These are phyloP conservation scores for Papiliotrema laurentii DNA, from an alignment of 1,284 basidiomycete species.

Conservation along the genomic window DNA sequence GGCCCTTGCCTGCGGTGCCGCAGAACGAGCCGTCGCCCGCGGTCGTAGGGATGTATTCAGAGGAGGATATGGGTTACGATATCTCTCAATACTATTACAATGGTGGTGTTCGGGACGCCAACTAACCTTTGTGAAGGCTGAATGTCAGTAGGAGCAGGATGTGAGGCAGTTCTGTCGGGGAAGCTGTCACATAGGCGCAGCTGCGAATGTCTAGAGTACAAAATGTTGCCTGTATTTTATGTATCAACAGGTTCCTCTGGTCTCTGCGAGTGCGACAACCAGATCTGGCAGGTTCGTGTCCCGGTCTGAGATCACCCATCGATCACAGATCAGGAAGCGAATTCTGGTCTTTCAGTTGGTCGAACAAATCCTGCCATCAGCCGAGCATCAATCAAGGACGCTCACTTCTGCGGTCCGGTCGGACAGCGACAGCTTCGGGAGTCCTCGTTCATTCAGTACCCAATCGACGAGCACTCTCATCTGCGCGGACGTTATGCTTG, in stretches of 20 bases:
- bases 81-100: too few relatives aligned
- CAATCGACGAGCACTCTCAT: constrained; percentile 42
- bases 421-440: constrained; percentile 13
- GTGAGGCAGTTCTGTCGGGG: too few relatives aligned
- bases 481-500: constrained; percentile 37
- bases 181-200: too few relatives aligned
- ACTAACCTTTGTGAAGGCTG: too few relatives aligned
- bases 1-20: not conserved
- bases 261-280: too few relatives aligned
- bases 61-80: not conserved
- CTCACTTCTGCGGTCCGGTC: constrained; percentile 29
- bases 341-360: constrained; percentile 33
- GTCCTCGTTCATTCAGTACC: constrained; percentile 23
- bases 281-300: too few relatives aligned
- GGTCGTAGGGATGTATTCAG: not conserved
- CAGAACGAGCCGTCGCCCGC: not conserved
- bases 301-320: too few relatives aligned
- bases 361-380: constrained; percentile 31
- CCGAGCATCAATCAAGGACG: not conserved
- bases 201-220: too few relatives aligned
- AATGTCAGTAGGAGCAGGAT: too few relatives aligned
- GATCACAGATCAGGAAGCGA: not conserved
- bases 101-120: too few relatives aligned
- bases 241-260: too few relatives aligned
- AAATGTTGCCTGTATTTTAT: too few relatives aligned